A percentile compares a stretch with the other conserved stretches of the same genome.
phyloP scores from a whole-genome alignment of 768 basidiomycete genomes.

The Ramaria sp. region DNA sequence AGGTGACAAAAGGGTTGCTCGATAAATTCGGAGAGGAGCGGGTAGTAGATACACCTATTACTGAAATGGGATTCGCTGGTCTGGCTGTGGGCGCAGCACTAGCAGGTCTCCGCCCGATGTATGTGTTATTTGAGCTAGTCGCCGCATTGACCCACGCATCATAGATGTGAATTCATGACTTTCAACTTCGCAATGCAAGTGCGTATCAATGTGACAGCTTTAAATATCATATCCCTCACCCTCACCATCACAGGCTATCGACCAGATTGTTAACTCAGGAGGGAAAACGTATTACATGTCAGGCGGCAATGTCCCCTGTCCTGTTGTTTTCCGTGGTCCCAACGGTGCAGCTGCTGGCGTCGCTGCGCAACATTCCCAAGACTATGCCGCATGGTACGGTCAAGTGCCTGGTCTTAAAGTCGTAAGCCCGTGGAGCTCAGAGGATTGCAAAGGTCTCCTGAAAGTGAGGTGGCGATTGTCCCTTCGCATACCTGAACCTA shows the following conservation, averaged over 20 bases:
- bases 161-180: slow-evolving; percentile 98
- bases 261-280: slow-evolving; percentile 99
- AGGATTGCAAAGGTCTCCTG: slow-evolving; percentile 96
- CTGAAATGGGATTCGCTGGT: slow-evolving; percentile 98
- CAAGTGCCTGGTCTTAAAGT: slow-evolving; percentile 94
- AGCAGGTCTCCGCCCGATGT: slow-evolving; percentile 90
- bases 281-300: slow-evolving; percentile 99
- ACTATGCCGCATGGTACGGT: slow-evolving; percentile 93
- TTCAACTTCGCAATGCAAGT: slow-evolving; percentile 99
- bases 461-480: slow-evolving; percentile 44
- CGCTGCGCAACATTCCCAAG: slow-evolving; percentile 94
- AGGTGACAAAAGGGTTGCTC: slow-evolving; percentile 97
- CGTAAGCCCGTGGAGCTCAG: slow-evolving; percentile 94
- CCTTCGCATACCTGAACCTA: background rate
- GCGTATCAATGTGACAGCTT: background rate
- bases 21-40: slow-evolving; percentile 99
- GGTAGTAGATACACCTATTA: slow-evolving; percentile 94
- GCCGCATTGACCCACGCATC: slow-evolving; percentile 9
- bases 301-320: slow-evolving; percentile 95
- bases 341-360: slow-evolving; percentile 98
- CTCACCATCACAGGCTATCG: slow-evolving; percentile 57
- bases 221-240: background rate
- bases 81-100: slow-evolving; percentile 91
- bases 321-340: slow-evolving; percentile 98
- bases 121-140: slow-evolving; percentile 17